phyloP scores from a whole-genome alignment of 306 rosid species.

The Cucumis hystrix region DNA sequence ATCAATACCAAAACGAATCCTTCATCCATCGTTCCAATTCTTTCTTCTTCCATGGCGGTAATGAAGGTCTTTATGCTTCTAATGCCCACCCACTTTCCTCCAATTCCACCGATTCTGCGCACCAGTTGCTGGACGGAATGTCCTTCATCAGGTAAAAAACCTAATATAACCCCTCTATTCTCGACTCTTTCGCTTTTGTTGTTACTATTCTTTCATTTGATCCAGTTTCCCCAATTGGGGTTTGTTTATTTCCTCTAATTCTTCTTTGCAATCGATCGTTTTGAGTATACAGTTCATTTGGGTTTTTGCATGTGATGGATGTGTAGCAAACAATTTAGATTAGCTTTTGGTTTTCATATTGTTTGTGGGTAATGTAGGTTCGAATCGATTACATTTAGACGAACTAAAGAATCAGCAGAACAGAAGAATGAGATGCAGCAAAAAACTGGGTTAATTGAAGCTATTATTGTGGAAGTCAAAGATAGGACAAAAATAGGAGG shows the following conservation, averaged over 20 bases:
- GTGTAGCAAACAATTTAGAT: neutral
- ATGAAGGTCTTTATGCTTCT: conserved; percentile 67
- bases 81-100: conserved; percentile 13
- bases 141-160: conserved; percentile 48
- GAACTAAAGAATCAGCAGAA: conserved; percentile 44
- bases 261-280: neutral
- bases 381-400: conserved; percentile 45
- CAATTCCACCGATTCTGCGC: neutral
- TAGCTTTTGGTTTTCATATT: neutral
- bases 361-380: conserved; percentile 29
- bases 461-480: conserved; percentile 61
- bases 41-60: conserved; percentile 94
- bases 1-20: conserved; percentile 46
- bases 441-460: conserved; percentile 70
- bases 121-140: conserved; percentile 31
- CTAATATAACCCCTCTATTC: neutral
- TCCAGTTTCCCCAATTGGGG: neutral
- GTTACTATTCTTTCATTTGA: neutral
- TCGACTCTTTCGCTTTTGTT: neutral
- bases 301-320: neutral
- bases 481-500: conserved; percentile 66
- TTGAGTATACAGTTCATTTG: neutral
- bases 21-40: conserved; percentile 61
- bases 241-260: neutral
- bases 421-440: conserved; percentile 45